Evolutionary conservation across 2,329 filamentous ascomycete species (phyloP).

Genomic region (Arthrobotrys iridis): DNA sequence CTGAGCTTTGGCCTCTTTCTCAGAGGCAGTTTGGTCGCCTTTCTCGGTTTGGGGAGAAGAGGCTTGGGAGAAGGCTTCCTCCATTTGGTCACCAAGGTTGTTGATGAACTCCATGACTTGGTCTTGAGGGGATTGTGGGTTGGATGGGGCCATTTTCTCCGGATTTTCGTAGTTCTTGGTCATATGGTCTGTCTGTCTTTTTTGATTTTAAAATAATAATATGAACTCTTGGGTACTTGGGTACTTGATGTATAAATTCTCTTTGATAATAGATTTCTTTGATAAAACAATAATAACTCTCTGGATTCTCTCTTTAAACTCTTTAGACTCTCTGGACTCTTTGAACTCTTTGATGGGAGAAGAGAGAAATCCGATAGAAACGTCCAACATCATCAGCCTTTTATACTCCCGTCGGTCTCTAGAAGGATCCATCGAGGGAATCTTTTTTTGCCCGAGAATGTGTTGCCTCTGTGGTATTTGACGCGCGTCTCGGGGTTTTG

Average conservation of each 20-base stretch:
- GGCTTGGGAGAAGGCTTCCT: conserved; percentile 46
- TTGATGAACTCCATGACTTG: conserved; percentile 54
- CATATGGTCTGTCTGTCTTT: conserved; percentile 28
- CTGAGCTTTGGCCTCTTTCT: conserved; percentile 13
- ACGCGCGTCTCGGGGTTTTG: conserved; percentile 52
- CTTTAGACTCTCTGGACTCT: conserved; percentile 44
- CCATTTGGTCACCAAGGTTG: conserved; percentile 53
- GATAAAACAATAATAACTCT: conserved; percentile 33
- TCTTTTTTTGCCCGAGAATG: conserved; percentile 27
- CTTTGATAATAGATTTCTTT: conserved; percentile 16
- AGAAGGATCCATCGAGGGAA: conserved; percentile 48
- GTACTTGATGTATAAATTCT: conserved; percentile 2
- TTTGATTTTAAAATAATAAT: conserved; percentile 23
- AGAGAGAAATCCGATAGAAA: conserved; percentile 1
- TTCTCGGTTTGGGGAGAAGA: conserved; percentile 35
- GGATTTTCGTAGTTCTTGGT: conserved; percentile 51
- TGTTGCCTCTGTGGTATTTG: conserved; percentile 52
- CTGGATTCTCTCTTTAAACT: conserved; percentile 20
- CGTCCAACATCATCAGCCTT: conserved; percentile 5
- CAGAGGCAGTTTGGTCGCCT: conserved; percentile 21
- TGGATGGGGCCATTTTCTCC: conserved; percentile 51
- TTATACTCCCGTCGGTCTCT: conserved; percentile 32
- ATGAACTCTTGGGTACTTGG: conserved; percentile 31
- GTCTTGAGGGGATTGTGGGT: conserved; percentile 48
- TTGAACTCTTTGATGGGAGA: conserved; percentile 31